Evolutionary conservation across 805 yeast genomes (phyloP).

Genomic region (Pichia gijzeniarum): DNA sequence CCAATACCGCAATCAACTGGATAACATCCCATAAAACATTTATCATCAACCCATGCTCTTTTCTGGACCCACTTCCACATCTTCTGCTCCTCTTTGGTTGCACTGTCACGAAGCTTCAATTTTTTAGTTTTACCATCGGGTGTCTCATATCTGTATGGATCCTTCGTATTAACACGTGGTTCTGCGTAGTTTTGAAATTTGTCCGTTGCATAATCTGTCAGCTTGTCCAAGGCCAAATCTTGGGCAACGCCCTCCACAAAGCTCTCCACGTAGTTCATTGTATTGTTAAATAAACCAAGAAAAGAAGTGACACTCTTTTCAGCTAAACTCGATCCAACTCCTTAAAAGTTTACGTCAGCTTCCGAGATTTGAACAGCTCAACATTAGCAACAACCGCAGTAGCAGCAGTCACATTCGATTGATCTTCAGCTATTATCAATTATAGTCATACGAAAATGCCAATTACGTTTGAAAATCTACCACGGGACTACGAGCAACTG

Average conservation of each 20-base stretch:
- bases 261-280: conserved; percentile 1
- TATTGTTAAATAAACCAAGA: no score
- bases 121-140: conserved; percentile 47
- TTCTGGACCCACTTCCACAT: conserved; percentile 68
- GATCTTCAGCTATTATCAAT: no score
- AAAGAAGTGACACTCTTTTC: no score
- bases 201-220: conserved; percentile 37
- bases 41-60: conserved; percentile 84
- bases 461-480: conserved; percentile 29
- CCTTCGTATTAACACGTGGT: conserved; percentile 53
- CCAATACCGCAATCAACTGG: conserved; percentile 75
- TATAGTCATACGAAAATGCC: conserved; percentile 19
- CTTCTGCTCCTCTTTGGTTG: conserved; percentile 52
- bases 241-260: conserved; percentile 13
- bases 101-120: conserved; percentile 53
- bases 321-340: no score
- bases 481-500: conserved; percentile 27
- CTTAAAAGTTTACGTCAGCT: no score
- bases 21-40: conserved; percentile 73
- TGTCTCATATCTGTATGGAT: conserved; percentile 55
- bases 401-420: no score
- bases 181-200: conserved; percentile 56
- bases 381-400: no score
- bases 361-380: no score
- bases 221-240: conserved; percentile 13